Base-by-base conservation (phyloP, 768 basidiomycete species). In the Exidia glandulosa region DNA sequence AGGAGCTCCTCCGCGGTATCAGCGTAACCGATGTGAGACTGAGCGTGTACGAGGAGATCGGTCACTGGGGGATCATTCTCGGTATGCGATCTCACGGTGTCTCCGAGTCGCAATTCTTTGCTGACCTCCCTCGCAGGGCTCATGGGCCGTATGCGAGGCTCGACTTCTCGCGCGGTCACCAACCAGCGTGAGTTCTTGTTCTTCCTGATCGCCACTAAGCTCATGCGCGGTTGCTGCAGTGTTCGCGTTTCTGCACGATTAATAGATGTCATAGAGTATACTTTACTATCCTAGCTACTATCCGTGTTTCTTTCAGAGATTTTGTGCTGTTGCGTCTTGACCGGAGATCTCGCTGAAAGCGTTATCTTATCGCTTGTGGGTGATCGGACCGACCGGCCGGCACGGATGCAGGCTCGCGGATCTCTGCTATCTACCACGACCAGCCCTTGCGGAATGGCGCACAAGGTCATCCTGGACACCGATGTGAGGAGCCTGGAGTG, bases 1-100 rank as follows among this genome's bases (percentile, higher is more conserved):
- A 66, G 58, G 65, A 66, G 47, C 30, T 66, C 2, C 48, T 66
- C 16, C 64, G 60, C n/a, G 65, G 65, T 5, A 61, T 66, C 6
- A 64, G 65, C 5, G 32, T 66, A 23, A 27, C 9, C 27, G 48
- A 61, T 50, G 60, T 59, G 25, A 47, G 32, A 30, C 59, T 57
- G 10, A 55, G 62, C 14, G 32, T 66, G 2, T 66, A 62, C 47
- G 37, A 62, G 19, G 37, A 45, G 41, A 19, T 61, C 2, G 65
- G 64, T 5, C 65, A 64, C 54, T 60, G 62, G 58, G 65, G 61
- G 14, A 58, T 61, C 32, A 52, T 63, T 14, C 32, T 59, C 19
- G 36, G 61, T 62, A n/a, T n/a, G 31, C 13, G 61, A n/a, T n/a
- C n/a, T n/a, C n/a, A n/a, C n/a, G n/a, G n/a, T n/a, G n/a, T n/a